Evolutionary conservation across 495 filamentous ascomycete genomes (phyloP), one percentile per base, ranked within the genome.

Genomic region (Clavariopsis aquatica): DNA sequence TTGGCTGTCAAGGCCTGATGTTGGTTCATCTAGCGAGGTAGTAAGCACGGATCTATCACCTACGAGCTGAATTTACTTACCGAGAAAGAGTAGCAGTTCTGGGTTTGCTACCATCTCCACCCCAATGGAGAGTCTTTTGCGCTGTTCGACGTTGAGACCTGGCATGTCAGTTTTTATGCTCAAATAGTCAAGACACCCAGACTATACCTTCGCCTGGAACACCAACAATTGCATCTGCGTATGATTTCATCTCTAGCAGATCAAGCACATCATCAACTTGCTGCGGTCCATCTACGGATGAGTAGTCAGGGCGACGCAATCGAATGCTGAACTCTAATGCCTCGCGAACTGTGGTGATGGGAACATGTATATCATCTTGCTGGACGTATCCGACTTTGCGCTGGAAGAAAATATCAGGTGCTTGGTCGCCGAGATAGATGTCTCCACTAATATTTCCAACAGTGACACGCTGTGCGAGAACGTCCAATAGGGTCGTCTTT

Each of bases 131-230:
- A 69, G 51, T 7, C 43, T 38, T 38, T 65, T 65, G 19, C 61
- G 66, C 29, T 69, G 66, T 26, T 69, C 66, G 12, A 69, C 62
- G 41, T 69, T 69, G 10, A 69, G 52, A 23, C 66, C 59, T 61
- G 28, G 22, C 29, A 22, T 9, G 20, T 51, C 47, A 61, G 57
- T 20, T 49, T 49, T 23, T 12, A 23, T 19, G 20, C 27, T 10
- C 23, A 6, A 28, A 61, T n/a, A 41, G 43, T 36, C 43, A 49
- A 20, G 43, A 24, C 41, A 22, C 19, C 45, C 6, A 41, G 22
- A 24, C 60, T n/a, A 26, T 52, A 24, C 49, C 52, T 24, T 56
- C 8, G 52, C 59, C 58, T 17, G 52, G 38, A 26, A 58, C 51
- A 23, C 64, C 64, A 8, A 68, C 36, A 13, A 68, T 28, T 24